Base-by-base conservation (phyloP, 257 asterid species). In the Rauvolfia tetraphylla region DNA sequence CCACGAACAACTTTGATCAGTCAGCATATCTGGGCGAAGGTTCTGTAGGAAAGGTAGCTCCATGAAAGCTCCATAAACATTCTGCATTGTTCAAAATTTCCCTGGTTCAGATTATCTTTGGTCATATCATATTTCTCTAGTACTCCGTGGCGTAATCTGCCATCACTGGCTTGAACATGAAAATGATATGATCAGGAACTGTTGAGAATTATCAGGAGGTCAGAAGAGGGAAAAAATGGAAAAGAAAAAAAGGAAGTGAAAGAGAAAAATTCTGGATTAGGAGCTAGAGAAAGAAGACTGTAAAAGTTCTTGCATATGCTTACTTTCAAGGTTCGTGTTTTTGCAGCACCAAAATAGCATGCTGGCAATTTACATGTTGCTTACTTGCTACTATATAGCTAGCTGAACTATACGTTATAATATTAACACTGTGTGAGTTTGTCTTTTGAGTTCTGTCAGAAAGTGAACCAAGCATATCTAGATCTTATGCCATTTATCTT, bases 11-110 rank as follows among this genome's bases (percentile, higher is more conserved):
- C 81, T 94, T 94, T 74, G 92, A 92, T 78, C 85, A 81, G 75
- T 87, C 94, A 31, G 77, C 88, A 46, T 86, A 89, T 73, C 75
- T 92, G 84, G 97, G 97, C 66, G 95, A 90, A 86, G 94, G 97
- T 62, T 86, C 97, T 58, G 72, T 89, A 36, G 98, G 98, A 74
- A 92, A 94, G 96, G 98, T 94, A 83, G 53, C 67, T 25, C 62
- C 67, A 61, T 27, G 68, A 78, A 34, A n/a, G 62, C 70, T 57
- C 27, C n/a, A 63, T 79, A 48, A 46, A 69, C 61, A 48, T 70
- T 71, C 71, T 74, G n/a, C 51, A 53, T 31, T 66, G 12, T 76
- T 66, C 49, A 63, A 62, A 38, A 65, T 22, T 31, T 4, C 1
- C 18, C 17, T 34, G 27, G 31, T 65, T 65, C 20, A 5, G 76